Base-by-base conservation (phyloP, 2,329 filamentous ascomycete species). In the Furcasterigmium furcatum region DNA sequence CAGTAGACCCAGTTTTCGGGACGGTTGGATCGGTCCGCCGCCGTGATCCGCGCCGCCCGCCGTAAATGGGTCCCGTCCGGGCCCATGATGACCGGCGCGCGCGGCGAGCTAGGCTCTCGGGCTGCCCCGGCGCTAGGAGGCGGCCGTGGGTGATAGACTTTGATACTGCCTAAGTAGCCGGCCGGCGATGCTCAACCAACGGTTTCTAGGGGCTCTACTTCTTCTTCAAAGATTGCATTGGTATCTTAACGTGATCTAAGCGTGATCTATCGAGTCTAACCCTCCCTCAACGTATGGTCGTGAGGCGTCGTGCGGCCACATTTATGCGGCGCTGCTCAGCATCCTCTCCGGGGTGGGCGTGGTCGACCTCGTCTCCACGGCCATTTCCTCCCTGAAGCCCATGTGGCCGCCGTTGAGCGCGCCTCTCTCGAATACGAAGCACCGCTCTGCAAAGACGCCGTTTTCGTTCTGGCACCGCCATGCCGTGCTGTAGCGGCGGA, bases 381-480 rank as follows among this genome's bases (percentile, higher is more conserved):
- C 42, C 42, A 42, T 46, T 19, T 52, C 48, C 36, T 52, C 50
- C 13, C 44, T 38, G 19, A 48, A 49, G 8, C 24, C n/a, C 48
- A 52, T 45, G 14, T 43, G 48, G 3, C 47, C 48, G 12, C 41
- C 34, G 6, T 45, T 41, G 6, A 18, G 3, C 8, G 19, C 20
- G 4, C 43, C 43, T 41, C 55, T 54, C 48, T 71, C 63, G 21
- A 73, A 49, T 9, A 72, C 60, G 43, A 76, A 76, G 48, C 72
- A 74, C 29, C 72, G 57, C 57, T 76, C 73, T 0, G 73, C 72
- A 49, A 63, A 75, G 2, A 74, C 55, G 2, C 73, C 73, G 30
- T 60, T 55, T 35, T 60, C 56, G 32, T 75, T 72, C 35, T 60
- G 60, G 36, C 56, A 52, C 47, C 62, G 62, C 73, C 73, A 76